Base-by-base conservation (phyloP, 2,329 filamentous ascomycete species). In the Elsinoe perseae region DNA sequence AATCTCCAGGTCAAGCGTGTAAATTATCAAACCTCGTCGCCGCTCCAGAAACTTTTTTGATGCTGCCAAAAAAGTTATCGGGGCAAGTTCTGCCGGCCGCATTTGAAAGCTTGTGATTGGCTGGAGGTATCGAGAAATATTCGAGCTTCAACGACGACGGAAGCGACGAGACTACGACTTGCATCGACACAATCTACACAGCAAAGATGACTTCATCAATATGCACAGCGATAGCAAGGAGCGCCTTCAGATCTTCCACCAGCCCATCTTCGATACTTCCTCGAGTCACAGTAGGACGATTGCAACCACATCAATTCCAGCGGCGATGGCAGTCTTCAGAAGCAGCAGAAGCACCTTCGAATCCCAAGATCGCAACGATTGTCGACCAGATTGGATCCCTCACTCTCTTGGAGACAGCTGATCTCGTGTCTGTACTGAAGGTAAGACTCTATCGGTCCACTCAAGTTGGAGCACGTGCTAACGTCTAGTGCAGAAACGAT, bases 381-480 rank as follows among this genome's bases (percentile, higher is more conserved):
- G 93, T 99, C 68, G 91, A 98, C 72, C 91, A 98, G 76, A 98
- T 99, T 74, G 95, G 92, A 76, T 85, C 93, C 82, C 86, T 99
- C 81, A 98, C 91, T 43, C 80, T 99, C 58, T 77, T 99, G 67
- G 95, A 99, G 81, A 98, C 93, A 36, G 92, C 95, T 58, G 93
- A 97, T 71, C 80, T 99, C 59, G 93, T 99, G 56, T 84, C 91
- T 56, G 89, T 84, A 74, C 79, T 99, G 70, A 99, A 98, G 87
- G 93, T 97, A 75, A 55, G 68, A 32, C 4, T 4, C 20, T 43
- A 4, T 27, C 18, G 3, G 12, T 52, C 14, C 21, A 40, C 25
- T n/a, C 27, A 54, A 16, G 10, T 20, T 36, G 1, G 23, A 54
- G 54, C 54, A 57, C 23, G 54, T 43, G 27, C 56, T 59, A n/a